phyloP scores from a whole-genome alignment of 2,329 filamentous ascomycete species.

The Onygenales sp. region DNA sequence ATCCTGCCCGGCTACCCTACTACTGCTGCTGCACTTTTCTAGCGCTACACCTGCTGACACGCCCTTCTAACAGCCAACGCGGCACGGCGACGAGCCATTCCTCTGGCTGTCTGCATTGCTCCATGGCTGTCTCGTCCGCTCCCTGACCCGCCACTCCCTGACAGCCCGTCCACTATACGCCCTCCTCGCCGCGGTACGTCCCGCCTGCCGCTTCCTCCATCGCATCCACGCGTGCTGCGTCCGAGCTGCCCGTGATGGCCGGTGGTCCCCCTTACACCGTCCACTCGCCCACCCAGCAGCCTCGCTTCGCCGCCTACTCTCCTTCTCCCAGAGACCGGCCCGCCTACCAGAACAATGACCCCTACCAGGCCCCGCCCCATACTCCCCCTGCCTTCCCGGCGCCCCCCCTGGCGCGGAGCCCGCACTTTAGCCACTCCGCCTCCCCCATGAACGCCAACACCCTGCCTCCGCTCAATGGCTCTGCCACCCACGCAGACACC shows the following conservation, averaged over 20 bases:
- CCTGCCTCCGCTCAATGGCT: constrained; percentile 32
- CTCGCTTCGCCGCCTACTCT: constrained; percentile 32
- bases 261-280: constrained; percentile 36
- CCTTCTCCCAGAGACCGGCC: constrained; percentile 32
- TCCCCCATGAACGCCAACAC: constrained; percentile 18
- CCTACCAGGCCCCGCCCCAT: constrained; percentile 32
- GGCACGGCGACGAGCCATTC: background rate
- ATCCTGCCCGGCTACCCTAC: background rate
- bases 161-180: background rate
- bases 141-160: background rate
- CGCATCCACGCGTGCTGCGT: background rate
- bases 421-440: constrained; percentile 11
- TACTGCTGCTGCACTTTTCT: background rate
- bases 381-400: constrained; percentile 28
- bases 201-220: background rate
- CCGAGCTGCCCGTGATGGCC: constrained; percentile 25
- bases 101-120: background rate
- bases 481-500: constrained; percentile 23
- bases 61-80: background rate
- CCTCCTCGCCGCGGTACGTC: background rate
- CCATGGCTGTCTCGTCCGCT: background rate
- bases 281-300: constrained; percentile 37
- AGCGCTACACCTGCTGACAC: background rate
- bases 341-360: constrained; percentile 35
- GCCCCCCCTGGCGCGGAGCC: constrained; percentile 11